Evolutionary conservation across 2,329 filamentous ascomycete species (phyloP).

Genomic region (Dryadomyces quercus-mongolicae): DNA sequence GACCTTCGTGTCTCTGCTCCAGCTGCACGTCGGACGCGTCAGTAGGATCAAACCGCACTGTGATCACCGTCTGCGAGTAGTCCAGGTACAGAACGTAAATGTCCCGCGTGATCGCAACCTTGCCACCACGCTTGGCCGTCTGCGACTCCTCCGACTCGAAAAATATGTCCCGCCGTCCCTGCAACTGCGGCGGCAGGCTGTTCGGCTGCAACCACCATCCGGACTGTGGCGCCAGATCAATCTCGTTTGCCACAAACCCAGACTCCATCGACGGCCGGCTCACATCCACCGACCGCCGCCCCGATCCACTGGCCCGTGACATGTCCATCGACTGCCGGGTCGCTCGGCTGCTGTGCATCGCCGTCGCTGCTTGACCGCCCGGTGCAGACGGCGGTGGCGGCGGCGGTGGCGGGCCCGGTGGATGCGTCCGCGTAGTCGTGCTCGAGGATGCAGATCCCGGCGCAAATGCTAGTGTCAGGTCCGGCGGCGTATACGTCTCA

Average conservation of each 20-base stretch:
- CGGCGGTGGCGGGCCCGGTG: conserved; percentile 16
- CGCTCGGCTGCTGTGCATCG: conserved; percentile 20
- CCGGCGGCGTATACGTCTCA: conserved; percentile 33
- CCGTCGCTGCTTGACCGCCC: not conserved
- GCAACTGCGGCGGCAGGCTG: conserved; percentile 67
- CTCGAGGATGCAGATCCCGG: not conserved
- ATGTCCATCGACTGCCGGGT: conserved; percentile 54
- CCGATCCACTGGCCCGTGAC: conserved; percentile 32
- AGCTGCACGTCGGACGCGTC: conserved; percentile 53
- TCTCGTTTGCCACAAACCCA: conserved; percentile 76
- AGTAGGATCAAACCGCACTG: conserved; percentile 62
- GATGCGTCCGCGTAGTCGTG: not conserved
- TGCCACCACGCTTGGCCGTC: conserved; percentile 55
- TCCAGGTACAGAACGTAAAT: conserved; percentile 87
- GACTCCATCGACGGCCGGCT: conserved; percentile 62
- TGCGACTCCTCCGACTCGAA: conserved; percentile 72
- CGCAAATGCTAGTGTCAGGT: conserved; percentile 13
- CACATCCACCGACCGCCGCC: conserved; percentile 59
- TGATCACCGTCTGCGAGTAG: conserved; percentile 89
- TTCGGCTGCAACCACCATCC: conserved; percentile 84
- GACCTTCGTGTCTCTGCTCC: conserved; percentile 77
- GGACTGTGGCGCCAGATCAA: conserved; percentile 63
- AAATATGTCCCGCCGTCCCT: conserved; percentile 71
- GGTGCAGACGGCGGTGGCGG: conserved; percentile 27
- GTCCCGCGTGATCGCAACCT: conserved; percentile 62